These are phyloP conservation scores for Leccinum subgranulosum DNA, from an alignment of 768 basidiomycete genomes.

Conservation along the genomic window DNA sequence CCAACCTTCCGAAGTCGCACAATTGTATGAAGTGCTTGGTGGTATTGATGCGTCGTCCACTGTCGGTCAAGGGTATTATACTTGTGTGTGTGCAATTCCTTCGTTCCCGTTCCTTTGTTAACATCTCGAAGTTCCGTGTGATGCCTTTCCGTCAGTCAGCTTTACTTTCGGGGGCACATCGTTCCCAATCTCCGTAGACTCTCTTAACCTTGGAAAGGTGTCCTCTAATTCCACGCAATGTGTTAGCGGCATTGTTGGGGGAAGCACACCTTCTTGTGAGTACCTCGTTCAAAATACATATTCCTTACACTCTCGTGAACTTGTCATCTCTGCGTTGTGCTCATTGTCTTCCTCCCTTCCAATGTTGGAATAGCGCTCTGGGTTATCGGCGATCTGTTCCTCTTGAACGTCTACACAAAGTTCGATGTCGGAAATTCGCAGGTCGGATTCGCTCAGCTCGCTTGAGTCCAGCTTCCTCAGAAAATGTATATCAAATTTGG, in stretches of 20 bases:
- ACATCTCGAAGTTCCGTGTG: neutral
- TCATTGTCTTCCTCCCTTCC: neutral
- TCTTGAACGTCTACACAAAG: neutral
- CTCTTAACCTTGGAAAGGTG: neutral
- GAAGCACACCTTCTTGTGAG: neutral
- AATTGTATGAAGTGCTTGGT: conserved; percentile 22
- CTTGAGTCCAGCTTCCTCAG: neutral
- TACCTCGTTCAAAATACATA: neutral
- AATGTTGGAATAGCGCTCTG: neutral
- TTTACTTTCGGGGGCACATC: neutral
- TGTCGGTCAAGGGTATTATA: conserved; percentile 32
- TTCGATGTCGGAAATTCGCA: neutral
- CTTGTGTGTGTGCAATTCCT: conserved; percentile 9
- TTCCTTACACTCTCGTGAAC: neutral
- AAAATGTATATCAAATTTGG: neutral
- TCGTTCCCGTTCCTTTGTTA: neutral
- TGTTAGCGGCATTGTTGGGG: neutral
- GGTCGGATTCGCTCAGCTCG: neutral
- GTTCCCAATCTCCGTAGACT: neutral
- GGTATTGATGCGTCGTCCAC: conserved; percentile 20
- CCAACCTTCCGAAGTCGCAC: conserved; percentile 5
- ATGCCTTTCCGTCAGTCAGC: neutral
- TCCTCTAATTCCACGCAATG: neutral
- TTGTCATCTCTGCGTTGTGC: conserved; percentile 1
- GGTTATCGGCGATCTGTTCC: neutral